Conservation (phyloP, 805 yeast species). For the Sugiyamaella boreocaroliniensis region DNA sequence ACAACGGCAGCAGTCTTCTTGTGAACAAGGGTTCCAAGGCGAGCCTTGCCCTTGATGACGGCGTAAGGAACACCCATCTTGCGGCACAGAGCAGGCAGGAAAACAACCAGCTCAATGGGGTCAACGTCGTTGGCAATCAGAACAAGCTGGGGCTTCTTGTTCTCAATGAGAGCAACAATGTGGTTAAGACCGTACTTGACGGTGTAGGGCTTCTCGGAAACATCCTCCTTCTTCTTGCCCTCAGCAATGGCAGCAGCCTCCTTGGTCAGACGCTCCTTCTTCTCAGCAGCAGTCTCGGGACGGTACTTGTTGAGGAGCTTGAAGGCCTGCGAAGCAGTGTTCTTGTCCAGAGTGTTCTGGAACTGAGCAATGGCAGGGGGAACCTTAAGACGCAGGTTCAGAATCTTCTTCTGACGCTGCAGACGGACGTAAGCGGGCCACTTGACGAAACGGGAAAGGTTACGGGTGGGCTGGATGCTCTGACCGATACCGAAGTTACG, state of each 20-base stretch:
- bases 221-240: constrained; percentile 96
- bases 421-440: constrained; percentile 99
- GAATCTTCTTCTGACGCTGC: constrained; percentile 98
- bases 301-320: constrained; percentile 98
- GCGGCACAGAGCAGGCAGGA: constrained; percentile 97
- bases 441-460: constrained; percentile 94
- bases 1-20: constrained; percentile 96
- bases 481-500: constrained; percentile 96
- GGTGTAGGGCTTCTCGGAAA: constrained; percentile 91
- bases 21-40: constrained; percentile 96
- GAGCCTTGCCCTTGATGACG: constrained; percentile 95
- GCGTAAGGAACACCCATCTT: constrained; percentile 99
- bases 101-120: constrained; percentile 95
- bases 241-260: constrained; percentile 99
- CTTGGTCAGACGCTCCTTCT: constrained; percentile 97
- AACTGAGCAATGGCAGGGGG: constrained; percentile 98
- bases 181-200: constrained; percentile 99
- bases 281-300: constrained; percentile 95
- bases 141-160: constrained; percentile 97
- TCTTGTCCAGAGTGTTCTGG: constrained; percentile 94
- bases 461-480: constrained; percentile 89
- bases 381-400: constrained; percentile 93
- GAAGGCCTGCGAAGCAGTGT: constrained; percentile 96
- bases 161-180: constrained; percentile 93
- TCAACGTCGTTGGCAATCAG: constrained; percentile 98